A percentile compares a stretch with the other conserved stretches of the same genome.
phyloP scores from a whole-genome alignment of 2,329 filamentous ascomycete genomes.

The Didymella pinodella region DNA sequence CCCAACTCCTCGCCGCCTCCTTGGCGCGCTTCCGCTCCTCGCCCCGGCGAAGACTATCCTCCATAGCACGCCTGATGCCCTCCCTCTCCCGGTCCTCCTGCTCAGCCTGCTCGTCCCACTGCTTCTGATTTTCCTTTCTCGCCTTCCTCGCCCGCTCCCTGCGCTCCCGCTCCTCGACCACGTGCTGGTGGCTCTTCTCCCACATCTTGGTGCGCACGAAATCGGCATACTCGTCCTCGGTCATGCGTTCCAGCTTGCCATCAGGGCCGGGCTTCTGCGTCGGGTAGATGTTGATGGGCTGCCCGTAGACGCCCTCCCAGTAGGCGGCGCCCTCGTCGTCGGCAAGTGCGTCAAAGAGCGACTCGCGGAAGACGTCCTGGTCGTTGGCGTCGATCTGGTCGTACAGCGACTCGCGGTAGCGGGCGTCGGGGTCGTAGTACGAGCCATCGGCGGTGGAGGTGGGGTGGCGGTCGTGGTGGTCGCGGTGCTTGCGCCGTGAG shows the following conservation, averaged over 20 bases:
- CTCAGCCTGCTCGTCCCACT: constrained; percentile 53
- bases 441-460: constrained; percentile 40
- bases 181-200: constrained; percentile 88
- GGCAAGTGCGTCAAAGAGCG: constrained; percentile 93
- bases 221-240: constrained; percentile 87
- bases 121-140: constrained; percentile 51
- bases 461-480: constrained; percentile 31
- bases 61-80: constrained; percentile 69
- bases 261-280: constrained; percentile 61
- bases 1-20: constrained; percentile 68
- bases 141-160: constrained; percentile 58
- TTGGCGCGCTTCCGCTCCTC: constrained; percentile 67
- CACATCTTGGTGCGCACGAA: constrained; percentile 92
- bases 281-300: constrained; percentile 85
- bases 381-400: constrained; percentile 32
- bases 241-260: constrained; percentile 80
- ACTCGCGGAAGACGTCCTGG: constrained; percentile 80
- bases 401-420: constrained; percentile 45
- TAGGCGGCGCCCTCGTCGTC: constrained; percentile 96
- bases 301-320: constrained; percentile 96
- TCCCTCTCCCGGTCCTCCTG: constrained; percentile 54
- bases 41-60: constrained; percentile 72
- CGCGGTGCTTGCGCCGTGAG: constrained; percentile 32
- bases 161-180: constrained; percentile 77
- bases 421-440: constrained; percentile 43